Evolutionary conservation across 768 basidiomycete genomes (phyloP).

Genomic region (Asterophora lycoperdoides): DNA sequence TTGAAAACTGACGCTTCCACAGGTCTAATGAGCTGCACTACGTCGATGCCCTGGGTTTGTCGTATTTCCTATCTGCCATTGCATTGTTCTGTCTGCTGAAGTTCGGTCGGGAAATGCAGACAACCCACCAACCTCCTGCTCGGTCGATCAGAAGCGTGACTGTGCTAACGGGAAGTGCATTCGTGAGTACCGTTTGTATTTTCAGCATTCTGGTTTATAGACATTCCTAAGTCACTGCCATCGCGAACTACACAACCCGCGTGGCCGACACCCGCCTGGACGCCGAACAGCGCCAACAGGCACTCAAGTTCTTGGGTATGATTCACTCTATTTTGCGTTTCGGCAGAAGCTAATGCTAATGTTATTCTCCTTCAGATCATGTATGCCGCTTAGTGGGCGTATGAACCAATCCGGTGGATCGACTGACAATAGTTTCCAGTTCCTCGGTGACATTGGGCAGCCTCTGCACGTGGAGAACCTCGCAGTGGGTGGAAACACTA

Average conservation of each 20-base stretch:
- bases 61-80: slow-evolving; percentile 8
- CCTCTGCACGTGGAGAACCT: slow-evolving; percentile 45
- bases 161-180: slow-evolving; percentile 37
- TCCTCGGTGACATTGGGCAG: slow-evolving; percentile 47
- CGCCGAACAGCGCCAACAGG: slow-evolving; percentile 42
- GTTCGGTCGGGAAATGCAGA: slow-evolving; percentile 20
- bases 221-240: slow-evolving; percentile 40
- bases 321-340: background rate
- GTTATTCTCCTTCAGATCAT: slow-evolving; percentile 24
- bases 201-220: slow-evolving; percentile 17
- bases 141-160: slow-evolving; percentile 43
- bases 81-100: background rate
- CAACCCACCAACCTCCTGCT: slow-evolving; percentile 44
- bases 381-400: slow-evolving; percentile 16
- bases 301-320: slow-evolving; percentile 48
- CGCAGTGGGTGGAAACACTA: slow-evolving; percentile 41
- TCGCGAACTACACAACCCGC: slow-evolving; percentile 53
- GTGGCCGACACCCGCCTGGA: slow-evolving; percentile 40
- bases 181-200: slow-evolving; percentile 28
- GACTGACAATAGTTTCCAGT: slow-evolving; percentile 21
- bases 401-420: background rate
- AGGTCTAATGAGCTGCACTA: slow-evolving; percentile 44
- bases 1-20: background rate
- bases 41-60: slow-evolving; percentile 44
- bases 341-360: background rate